These are phyloP conservation scores for Liquidambar formosana DNA, from an alignment of 164 flowering plant species.

Conservation along the genomic window DNA sequence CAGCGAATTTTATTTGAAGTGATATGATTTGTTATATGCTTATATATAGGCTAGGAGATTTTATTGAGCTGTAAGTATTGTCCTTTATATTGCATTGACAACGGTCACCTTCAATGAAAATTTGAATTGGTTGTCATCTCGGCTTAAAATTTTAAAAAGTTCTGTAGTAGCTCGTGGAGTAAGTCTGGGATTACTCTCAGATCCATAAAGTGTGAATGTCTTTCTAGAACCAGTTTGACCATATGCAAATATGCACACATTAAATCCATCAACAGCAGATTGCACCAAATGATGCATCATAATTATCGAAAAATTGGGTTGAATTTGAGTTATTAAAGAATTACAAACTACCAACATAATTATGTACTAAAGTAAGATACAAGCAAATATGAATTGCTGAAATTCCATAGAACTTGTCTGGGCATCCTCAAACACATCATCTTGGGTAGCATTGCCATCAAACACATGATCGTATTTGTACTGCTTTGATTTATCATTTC, in stretches of 20 bases:
- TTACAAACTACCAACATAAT: too few species aligned
- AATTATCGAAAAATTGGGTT: not conserved
- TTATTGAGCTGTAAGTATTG: too few species aligned
- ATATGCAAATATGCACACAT: conserved; percentile 97
- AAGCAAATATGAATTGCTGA: not conserved
- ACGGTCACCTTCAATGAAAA: conserved; percentile 79
- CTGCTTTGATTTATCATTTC: conserved; percentile 81
- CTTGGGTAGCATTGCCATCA: conserved; percentile 79
- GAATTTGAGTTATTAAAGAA: too few species aligned
- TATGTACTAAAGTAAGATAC: not conserved
- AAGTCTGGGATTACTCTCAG: conserved; percentile 81
- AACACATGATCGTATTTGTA: conserved; percentile 88
- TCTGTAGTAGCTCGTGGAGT: conserved; percentile 88
- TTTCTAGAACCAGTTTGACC: conserved; percentile 99
- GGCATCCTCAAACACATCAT: conserved; percentile 93
- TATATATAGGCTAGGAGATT: too few species aligned
- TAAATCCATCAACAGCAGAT: conserved; percentile 96
- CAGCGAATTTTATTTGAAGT: too few species aligned
- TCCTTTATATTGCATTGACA: too few species aligned
- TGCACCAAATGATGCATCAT: conserved; percentile 87
- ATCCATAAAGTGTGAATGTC: conserved; percentile 94
- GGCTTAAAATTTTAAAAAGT: conserved; percentile 77
- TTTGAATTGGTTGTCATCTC: conserved; percentile 74
- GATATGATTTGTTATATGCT: too few species aligned
- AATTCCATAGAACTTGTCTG: conserved; percentile 40